These are phyloP conservation scores for Fusarium cicatricum DNA, from an alignment of 2,329 filamentous ascomycete species.

Conservation along the genomic window DNA sequence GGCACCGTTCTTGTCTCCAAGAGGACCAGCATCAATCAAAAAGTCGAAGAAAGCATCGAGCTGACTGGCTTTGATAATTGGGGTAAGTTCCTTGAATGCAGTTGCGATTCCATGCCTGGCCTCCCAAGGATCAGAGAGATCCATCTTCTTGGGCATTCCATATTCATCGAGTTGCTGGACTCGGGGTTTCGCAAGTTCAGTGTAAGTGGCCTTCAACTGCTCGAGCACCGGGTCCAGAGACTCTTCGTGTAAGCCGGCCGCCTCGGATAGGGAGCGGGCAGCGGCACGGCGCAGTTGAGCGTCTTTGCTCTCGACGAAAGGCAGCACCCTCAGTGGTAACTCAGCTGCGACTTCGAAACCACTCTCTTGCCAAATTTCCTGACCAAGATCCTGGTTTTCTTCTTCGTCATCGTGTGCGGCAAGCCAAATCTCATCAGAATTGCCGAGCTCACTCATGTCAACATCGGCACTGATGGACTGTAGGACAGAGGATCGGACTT, in stretches of 20 bases:
- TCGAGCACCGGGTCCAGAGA: slow-evolving; percentile 70
- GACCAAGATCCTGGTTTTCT: slow-evolving; percentile 84
- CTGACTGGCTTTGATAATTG: slow-evolving; percentile 71
- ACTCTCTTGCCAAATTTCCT: slow-evolving; percentile 95
- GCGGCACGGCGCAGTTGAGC: slow-evolving; percentile 84
- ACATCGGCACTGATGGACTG: slow-evolving; percentile 92
- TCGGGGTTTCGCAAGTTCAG: slow-evolving; percentile 81
- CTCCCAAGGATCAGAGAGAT: slow-evolving; percentile 91
- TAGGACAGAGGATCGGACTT: slow-evolving; percentile 83
- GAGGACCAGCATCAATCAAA: slow-evolving; percentile 82
- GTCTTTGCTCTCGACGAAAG: slow-evolving; percentile 83
- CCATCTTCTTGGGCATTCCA: slow-evolving; percentile 91
- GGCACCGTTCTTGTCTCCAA: slow-evolving; percentile 80
- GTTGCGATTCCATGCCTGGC: slow-evolving; percentile 87
- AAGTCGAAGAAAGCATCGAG: slow-evolving; percentile 84
- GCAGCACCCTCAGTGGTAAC: slow-evolving; percentile 72
- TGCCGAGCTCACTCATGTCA: slow-evolving; percentile 86
- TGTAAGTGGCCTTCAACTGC: slow-evolving; percentile 75
- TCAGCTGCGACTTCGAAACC: slow-evolving; percentile 74
- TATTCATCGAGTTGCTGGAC: slow-evolving; percentile 88
- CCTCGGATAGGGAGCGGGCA: slow-evolving; percentile 81
- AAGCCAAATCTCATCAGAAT: slow-evolving; percentile 92
- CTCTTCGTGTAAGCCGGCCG: slow-evolving; percentile 67
- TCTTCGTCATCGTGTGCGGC: slow-evolving; percentile 89
- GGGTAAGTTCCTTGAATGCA: slow-evolving; percentile 83